Conservation (phyloP, 371 early-diverging fungal genomes). For the Funneliformis caledonium region DNA sequence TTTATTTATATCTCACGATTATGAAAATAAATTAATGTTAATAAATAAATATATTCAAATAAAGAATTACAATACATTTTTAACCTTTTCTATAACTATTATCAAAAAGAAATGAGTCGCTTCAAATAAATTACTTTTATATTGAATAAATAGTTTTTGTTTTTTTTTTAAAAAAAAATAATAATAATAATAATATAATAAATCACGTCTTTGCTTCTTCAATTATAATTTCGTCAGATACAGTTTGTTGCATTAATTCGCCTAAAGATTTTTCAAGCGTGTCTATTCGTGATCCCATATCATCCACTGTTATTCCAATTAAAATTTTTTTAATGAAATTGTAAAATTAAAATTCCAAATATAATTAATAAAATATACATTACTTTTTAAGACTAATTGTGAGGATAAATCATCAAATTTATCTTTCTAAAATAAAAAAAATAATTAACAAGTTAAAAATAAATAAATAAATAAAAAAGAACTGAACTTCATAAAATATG, state of each 20-base stretch:
- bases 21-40: too few relatives aligned
- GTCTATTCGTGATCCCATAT: constrained; percentile 35
- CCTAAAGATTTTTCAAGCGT: constrained; percentile 35
- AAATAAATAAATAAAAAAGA: not conserved
- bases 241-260: constrained; percentile 30
- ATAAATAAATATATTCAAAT: too few relatives aligned
- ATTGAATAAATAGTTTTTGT: not conserved
- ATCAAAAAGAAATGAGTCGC: too few relatives aligned
- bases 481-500: not conserved
- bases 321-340: not conserved
- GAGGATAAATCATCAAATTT: constrained; percentile 34
- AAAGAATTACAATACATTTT: too few relatives aligned
- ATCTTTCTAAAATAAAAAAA: not conserved
- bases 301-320: constrained; percentile 10
- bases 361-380: not conserved
- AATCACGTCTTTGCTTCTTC: not conserved
- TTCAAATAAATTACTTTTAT: too few relatives aligned
- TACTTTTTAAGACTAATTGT: constrained; percentile 26
- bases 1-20: too few relatives aligned
- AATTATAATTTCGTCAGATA: constrained; percentile 15
- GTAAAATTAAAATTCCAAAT: not conserved
- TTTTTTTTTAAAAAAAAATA: not conserved
- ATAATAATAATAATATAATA: too few relatives aligned
- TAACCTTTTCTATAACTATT: too few relatives aligned
- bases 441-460: not conserved